Evolutionary conservation across 2,329 filamentous ascomycete species (phyloP), one percentile per base, ranked within the genome.

Genomic region (Trichoderma hamatum): DNA sequence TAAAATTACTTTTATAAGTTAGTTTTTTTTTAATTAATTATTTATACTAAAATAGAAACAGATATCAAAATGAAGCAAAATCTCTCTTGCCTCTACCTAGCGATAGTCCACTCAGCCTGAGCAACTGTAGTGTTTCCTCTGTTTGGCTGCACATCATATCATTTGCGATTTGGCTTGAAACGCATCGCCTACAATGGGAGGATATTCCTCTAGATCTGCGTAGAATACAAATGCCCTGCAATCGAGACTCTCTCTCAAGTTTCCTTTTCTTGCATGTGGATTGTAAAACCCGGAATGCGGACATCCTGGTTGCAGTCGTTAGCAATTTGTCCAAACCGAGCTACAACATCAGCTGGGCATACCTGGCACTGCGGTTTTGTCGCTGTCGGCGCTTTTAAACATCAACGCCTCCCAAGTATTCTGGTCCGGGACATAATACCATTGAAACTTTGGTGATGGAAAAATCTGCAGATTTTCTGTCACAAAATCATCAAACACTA

Each of bases 401-500:
- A 61, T 61, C n/a, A 61, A 32, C 1, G 58, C 58, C 19, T 61
- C 58, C 58, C 58, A 61, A 4, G 30, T 61, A 28, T 46, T 46
- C 26, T 61, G 58, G 11, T 61, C 58, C 9, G 58, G 58, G 3
- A 61, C 28, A 61, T 61, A 61, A 7, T 36, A 61, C 58, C 58
- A 61, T 21, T 61, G 26, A n/a, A 61, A 61, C 5, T 46, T 36
- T 46, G n/a, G 34, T 24, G 26, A 32, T n/a, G 28, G 28, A 6
- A 36, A 61, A 4, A 61, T 10, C 14, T 61, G 58, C 28, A 61
- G 21, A 43, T 61, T 61, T 10, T 61, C 58, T 0, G 58, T 61
- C 34, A 61, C 58, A 61, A 61, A 61, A 21, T 61, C 58, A 24
- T 61, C 58, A 61, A 61, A 61, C 2, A 61, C 58, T 21, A 61